Percentiles rank a stretch among this genome's conserved stretches.
These are phyloP conservation scores for Dactylellina leptospora DNA, from an alignment of 2,329 filamentous ascomycete genomes.

Conservation along the genomic window DNA sequence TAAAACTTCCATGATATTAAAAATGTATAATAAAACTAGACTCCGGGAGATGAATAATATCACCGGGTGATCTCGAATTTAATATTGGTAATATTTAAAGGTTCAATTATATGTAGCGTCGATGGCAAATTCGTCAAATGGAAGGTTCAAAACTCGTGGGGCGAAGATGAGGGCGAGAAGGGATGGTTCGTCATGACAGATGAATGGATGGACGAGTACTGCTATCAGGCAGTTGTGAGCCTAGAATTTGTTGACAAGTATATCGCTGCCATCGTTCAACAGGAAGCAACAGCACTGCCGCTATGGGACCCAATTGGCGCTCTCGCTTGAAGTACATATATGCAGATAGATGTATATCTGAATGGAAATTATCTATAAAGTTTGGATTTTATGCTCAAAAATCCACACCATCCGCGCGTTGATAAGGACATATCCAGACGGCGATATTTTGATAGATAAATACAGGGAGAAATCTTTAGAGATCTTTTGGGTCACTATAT, in stretches of 20 bases:
- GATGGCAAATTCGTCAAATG: constrained; percentile 76
- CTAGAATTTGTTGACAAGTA: constrained; percentile 72
- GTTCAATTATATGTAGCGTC: constrained; percentile 64
- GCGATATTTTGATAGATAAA: too few relatives aligned
- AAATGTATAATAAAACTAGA: not conserved
- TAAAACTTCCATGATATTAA: not conserved
- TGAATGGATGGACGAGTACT: constrained; percentile 78
- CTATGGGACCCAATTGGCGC: constrained; percentile 84
- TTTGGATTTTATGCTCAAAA: too few relatives aligned
- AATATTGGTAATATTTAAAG: not conserved
- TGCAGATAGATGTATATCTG: too few relatives aligned
- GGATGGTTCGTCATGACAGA: constrained; percentile 84
- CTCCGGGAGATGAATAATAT: not conserved
- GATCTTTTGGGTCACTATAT: too few relatives aligned
- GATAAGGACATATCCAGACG: too few relatives aligned
- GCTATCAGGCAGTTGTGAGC: constrained; percentile 86
- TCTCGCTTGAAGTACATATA: constrained; percentile 66
- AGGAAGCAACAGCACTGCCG: constrained; percentile 75
- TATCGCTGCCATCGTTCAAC: constrained; percentile 74
- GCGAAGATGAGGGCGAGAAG: constrained; percentile 72
- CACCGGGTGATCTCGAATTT: not conserved
- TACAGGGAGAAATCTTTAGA: too few relatives aligned
- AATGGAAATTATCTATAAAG: too few relatives aligned
- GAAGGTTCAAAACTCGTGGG: constrained; percentile 90
- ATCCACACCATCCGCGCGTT: too few relatives aligned